Percentiles rank a stretch among this genome's conserved stretches.
Conservation (phyloP, 2,329 filamentous ascomycete genomes). For the Lizonia empirigonia region DNA sequence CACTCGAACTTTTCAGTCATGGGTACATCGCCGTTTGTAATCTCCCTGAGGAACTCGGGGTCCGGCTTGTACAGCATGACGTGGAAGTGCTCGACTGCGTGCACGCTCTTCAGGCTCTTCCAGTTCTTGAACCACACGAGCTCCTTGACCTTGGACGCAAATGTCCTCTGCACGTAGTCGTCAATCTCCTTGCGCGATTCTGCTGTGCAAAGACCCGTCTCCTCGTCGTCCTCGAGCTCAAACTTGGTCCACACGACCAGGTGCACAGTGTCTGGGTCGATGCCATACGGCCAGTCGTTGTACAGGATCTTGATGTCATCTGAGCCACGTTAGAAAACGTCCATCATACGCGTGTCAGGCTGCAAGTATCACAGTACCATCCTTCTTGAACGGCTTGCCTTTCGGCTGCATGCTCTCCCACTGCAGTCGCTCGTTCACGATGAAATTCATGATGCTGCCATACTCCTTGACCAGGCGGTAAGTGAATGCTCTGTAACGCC, state of each 20-base stretch:
- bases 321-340: slow-evolving; percentile 27
- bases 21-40: slow-evolving; percentile 77
- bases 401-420: slow-evolving; percentile 63
- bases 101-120: slow-evolving; percentile 80
- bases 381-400: slow-evolving; percentile 52
- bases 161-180: slow-evolving; percentile 70
- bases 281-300: slow-evolving; percentile 95
- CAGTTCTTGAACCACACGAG: slow-evolving; percentile 90
- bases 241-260: slow-evolving; percentile 96
- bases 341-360: background rate
- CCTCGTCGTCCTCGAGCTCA: slow-evolving; percentile 70
- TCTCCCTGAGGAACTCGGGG: slow-evolving; percentile 66
- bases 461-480: slow-evolving; percentile 67
- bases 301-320: slow-evolving; percentile 74
- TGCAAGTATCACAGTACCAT: slow-evolving; percentile 41
- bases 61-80: slow-evolving; percentile 86
- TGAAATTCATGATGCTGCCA: slow-evolving; percentile 79
- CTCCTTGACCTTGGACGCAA: slow-evolving; percentile 61
- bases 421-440: slow-evolving; percentile 70
- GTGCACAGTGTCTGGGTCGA: slow-evolving; percentile 78
- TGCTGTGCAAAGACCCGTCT: slow-evolving; percentile 69
- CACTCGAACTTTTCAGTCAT: slow-evolving; percentile 48
- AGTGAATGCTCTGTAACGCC: slow-evolving; percentile 76
- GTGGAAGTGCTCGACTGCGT: slow-evolving; percentile 91
- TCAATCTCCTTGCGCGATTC: slow-evolving; percentile 69